These are phyloP conservation scores for Clonostachys solani DNA, from an alignment of 2,329 filamentous ascomycete genomes.

Conservation along the genomic window DNA sequence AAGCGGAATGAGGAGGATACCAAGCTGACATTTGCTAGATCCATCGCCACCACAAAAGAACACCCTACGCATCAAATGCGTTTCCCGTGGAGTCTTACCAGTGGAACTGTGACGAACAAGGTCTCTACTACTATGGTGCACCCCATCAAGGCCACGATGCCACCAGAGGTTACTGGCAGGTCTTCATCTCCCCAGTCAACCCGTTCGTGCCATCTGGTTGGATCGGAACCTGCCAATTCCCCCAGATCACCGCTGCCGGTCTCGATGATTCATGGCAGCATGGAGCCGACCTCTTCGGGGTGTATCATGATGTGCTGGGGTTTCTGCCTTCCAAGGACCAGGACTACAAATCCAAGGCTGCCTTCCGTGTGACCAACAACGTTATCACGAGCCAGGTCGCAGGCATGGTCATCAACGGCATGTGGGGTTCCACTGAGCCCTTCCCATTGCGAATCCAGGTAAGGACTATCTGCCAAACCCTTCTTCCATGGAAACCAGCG, in stretches of 20 bases:
- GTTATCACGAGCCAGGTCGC: slow-evolving; percentile 79
- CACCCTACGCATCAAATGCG: slow-evolving; percentile 72
- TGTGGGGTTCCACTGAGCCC: slow-evolving; percentile 46
- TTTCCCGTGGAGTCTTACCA: slow-evolving; percentile 70
- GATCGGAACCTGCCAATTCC: slow-evolving; percentile 73
- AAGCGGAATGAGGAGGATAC: background rate
- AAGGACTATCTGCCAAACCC: background rate
- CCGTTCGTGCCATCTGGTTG: slow-evolving; percentile 65
- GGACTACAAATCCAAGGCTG: slow-evolving; percentile 38
- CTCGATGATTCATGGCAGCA: slow-evolving; percentile 73
- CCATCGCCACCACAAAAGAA: slow-evolving; percentile 81
- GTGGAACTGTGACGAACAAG: slow-evolving; percentile 70
- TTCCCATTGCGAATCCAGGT: slow-evolving; percentile 43
- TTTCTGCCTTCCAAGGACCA: slow-evolving; percentile 56
- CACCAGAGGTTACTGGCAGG: slow-evolving; percentile 60
- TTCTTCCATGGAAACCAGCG: background rate
- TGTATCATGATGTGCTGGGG: slow-evolving; percentile 65
- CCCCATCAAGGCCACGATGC: slow-evolving; percentile 44
- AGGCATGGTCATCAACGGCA: slow-evolving; percentile 68
- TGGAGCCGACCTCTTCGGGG: slow-evolving; percentile 70
- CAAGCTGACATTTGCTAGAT: slow-evolving; percentile 37
- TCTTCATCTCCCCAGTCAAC: slow-evolving; percentile 58
- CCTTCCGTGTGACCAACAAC: slow-evolving; percentile 76
- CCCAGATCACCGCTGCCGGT: slow-evolving; percentile 70
- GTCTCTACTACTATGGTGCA: slow-evolving; percentile 65